Conservation (phyloP, 805 yeast species). For the Osmozyma mogii region DNA sequence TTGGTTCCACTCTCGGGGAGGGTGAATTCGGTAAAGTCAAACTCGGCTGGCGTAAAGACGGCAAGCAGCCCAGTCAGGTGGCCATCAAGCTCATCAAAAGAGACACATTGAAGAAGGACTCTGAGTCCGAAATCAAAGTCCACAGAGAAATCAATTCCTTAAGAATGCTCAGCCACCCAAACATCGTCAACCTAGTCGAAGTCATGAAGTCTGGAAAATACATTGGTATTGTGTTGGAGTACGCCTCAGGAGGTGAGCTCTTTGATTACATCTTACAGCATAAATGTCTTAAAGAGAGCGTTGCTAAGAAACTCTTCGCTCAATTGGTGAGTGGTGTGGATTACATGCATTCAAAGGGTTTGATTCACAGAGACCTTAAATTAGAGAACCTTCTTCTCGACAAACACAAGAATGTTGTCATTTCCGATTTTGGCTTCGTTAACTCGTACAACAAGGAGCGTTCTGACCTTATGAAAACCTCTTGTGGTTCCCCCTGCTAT, state of each 20-base stretch:
- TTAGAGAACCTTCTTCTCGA: slow-evolving; percentile 71
- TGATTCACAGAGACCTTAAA: slow-evolving; percentile 72
- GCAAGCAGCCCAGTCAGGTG: slow-evolving; percentile 70
- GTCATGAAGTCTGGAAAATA: slow-evolving; percentile 91
- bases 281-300: slow-evolving; percentile 76
- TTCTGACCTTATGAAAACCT: slow-evolving; percentile 80
- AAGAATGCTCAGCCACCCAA: slow-evolving; percentile 82
- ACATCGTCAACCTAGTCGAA: slow-evolving; percentile 84
- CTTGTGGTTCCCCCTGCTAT: slow-evolving; percentile 97
- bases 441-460: slow-evolving; percentile 60
- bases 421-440: slow-evolving; percentile 93
- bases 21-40: slow-evolving; percentile 98
- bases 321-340: slow-evolving; percentile 91
- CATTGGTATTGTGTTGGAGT: slow-evolving; percentile 92
- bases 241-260: slow-evolving; percentile 95
- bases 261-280: slow-evolving; percentile 87
- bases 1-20: slow-evolving; percentile 93
- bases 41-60: slow-evolving; percentile 89
- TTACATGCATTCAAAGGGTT: slow-evolving; percentile 76
- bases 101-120: slow-evolving; percentile 79
- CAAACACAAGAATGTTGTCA: slow-evolving; percentile 76
- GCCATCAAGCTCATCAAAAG: slow-evolving; percentile 90
- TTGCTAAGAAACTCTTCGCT: slow-evolving; percentile 83
- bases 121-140: slow-evolving; percentile 81
- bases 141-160: slow-evolving; percentile 90